Percentiles rank a stretch among this genome's conserved stretches.
These are phyloP conservation scores for Penicillium odoratum DNA, from an alignment of 495 filamentous ascomycete species.

Conservation along the genomic window DNA sequence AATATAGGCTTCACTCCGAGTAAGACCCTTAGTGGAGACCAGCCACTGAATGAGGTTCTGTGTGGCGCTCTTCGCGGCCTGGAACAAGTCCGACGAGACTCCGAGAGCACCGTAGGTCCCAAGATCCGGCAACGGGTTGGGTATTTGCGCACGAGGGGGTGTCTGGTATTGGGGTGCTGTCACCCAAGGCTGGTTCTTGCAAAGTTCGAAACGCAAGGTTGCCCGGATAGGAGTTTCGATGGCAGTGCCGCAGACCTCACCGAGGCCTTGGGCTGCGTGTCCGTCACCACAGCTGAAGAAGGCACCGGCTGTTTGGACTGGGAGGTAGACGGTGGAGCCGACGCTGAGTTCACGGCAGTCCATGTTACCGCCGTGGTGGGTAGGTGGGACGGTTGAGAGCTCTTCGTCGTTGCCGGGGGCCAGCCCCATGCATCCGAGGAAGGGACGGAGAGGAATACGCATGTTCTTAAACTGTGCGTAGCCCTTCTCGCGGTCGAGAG, in stretches of 20 bases:
- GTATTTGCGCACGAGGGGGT: constrained; percentile 29
- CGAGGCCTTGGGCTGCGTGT: constrained; percentile 56
- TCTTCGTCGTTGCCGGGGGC: constrained; percentile 43
- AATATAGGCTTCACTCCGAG: constrained; percentile 49
- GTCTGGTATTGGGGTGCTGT: constrained; percentile 46
- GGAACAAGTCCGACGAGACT: constrained; percentile 41
- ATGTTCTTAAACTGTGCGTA: constrained; percentile 45
- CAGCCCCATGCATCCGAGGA: constrained; percentile 54
- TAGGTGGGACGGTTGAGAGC: constrained; percentile 51
- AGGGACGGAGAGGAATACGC: constrained; percentile 48
- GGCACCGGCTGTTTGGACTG: constrained; percentile 49
- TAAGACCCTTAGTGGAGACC: constrained; percentile 43
- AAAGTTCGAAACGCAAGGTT: constrained; percentile 43
- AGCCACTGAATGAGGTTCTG: constrained; percentile 48
- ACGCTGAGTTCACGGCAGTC: constrained; percentile 49
- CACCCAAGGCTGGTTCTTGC: constrained; percentile 46
- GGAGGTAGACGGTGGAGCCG: constrained; percentile 46
- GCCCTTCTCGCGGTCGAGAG: constrained; percentile 37
- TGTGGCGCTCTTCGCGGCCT: constrained; percentile 46
- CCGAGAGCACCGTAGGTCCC: constrained; percentile 49
- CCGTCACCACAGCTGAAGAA: constrained; percentile 55
- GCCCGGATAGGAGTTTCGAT: constrained; percentile 55
- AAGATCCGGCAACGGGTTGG: constrained; percentile 29
- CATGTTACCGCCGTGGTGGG: constrained; percentile 51
- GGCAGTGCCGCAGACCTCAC: constrained; percentile 54